These are phyloP conservation scores for Macroventuria anomochaeta DNA, from an alignment of 2,329 filamentous ascomycete species.

Conservation along the genomic window DNA sequence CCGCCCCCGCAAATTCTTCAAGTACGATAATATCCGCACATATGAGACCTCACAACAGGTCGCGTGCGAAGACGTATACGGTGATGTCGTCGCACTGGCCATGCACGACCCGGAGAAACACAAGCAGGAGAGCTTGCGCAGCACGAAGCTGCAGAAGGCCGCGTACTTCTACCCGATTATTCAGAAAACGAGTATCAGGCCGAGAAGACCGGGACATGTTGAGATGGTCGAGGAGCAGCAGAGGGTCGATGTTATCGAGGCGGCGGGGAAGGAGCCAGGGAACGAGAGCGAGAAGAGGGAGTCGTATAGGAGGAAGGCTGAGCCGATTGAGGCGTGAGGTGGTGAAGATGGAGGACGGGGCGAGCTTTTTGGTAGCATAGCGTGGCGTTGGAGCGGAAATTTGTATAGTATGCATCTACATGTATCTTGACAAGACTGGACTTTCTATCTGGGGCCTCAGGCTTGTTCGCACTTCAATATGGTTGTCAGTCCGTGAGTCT, in stretches of 20 bases:
- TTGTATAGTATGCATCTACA: conserved; percentile 7
- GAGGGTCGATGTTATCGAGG: conserved; percentile 60
- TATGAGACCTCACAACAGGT: conserved; percentile 65
- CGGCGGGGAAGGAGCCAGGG: conserved; percentile 59
- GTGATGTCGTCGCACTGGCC: conserved; percentile 63
- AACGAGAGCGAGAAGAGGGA: conserved; percentile 57
- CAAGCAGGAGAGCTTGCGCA: conserved; percentile 43
- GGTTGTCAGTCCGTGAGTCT: too few species aligned
- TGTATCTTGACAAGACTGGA: background rate
- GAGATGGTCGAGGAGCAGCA: conserved; percentile 53
- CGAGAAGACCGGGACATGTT: conserved; percentile 52
- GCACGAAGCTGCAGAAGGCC: conserved; percentile 54
- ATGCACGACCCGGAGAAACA: conserved; percentile 61
- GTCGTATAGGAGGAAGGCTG: conserved; percentile 54
- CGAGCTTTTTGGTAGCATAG: conserved; percentile 13
- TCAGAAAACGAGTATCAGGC: conserved; percentile 61
- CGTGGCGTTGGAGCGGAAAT: conserved; percentile 19
- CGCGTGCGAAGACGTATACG: conserved; percentile 60
- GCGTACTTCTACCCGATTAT: conserved; percentile 69
- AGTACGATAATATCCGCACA: conserved; percentile 63
- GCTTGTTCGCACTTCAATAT: too few species aligned
- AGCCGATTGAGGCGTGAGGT: conserved; percentile 37
- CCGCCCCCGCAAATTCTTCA: conserved; percentile 59
- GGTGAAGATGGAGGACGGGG: background rate
- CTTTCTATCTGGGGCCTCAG: too few species aligned